These are phyloP conservation scores for Apostasia shenzhenica DNA, from an alignment of 106 monocot genomes.

Conservation along the genomic window DNA sequence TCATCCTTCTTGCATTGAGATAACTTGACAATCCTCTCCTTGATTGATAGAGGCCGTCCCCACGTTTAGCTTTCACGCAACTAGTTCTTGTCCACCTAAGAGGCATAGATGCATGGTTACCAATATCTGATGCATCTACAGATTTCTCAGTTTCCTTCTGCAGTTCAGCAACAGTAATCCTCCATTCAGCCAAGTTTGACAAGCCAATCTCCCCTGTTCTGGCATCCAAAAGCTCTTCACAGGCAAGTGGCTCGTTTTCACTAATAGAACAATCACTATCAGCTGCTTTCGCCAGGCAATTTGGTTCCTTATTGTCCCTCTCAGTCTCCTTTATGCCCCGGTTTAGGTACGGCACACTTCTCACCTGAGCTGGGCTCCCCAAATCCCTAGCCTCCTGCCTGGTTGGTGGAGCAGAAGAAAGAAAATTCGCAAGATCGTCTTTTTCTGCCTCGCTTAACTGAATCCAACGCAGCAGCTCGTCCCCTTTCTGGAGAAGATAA, in stretches of 20 bases:
- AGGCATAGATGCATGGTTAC: slow-evolving; percentile 6
- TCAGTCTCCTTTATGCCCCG: slow-evolving; percentile 6
- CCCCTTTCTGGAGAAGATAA: slow-evolving; percentile 25
- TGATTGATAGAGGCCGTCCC: slow-evolving; percentile 8
- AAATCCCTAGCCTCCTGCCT: slow-evolving; percentile 9
- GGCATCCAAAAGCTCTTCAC: slow-evolving; percentile 9
- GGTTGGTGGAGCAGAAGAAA: slow-evolving; percentile 19
- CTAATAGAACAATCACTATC: slow-evolving; percentile 4
- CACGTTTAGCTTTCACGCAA: slow-evolving; percentile 41
- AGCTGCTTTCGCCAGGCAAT: not conserved
- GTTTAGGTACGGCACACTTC: not conserved
- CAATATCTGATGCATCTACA: slow-evolving; percentile 7
- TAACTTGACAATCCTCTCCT: slow-evolving; percentile 17
- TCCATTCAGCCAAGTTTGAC: slow-evolving; percentile 37
- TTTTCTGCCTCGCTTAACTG: slow-evolving; percentile 43
- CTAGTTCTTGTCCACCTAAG: slow-evolving; percentile 20
- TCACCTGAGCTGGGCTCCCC: too few species aligned
- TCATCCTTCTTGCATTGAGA: slow-evolving; percentile 18
- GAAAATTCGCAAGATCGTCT: slow-evolving; percentile 50
- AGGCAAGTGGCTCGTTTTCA: slow-evolving; percentile 3
- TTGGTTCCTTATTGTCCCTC: slow-evolving; percentile 9
- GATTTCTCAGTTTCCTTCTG: slow-evolving; percentile 16
- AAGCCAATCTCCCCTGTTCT: slow-evolving; percentile 19
- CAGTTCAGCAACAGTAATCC: slow-evolving; percentile 33
- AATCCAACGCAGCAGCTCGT: slow-evolving; percentile 32